Evolutionary conservation across 2,329 filamentous ascomycete genomes (phyloP), one percentile per base, ranked within the genome.

Genomic region (Phialophora verrucosa): DNA sequence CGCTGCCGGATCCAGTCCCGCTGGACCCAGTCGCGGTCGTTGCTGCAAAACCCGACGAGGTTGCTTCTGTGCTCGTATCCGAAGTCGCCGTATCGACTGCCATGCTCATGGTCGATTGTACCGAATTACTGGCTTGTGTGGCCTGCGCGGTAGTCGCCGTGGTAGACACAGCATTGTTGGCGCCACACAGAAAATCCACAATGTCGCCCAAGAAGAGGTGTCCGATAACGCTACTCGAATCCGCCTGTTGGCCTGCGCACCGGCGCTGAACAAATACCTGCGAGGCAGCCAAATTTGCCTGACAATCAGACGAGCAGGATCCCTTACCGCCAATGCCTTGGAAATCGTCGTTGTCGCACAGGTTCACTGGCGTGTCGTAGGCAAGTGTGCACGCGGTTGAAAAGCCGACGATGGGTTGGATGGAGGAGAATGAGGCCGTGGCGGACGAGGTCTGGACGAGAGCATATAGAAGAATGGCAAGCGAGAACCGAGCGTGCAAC

Each of bases 31-130:
- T 59, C 35, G 64, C 25, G n/a, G 8, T 59, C 6, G 62, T 50
- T 4, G 74, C 73, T 50, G 73, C 75, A n/a, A 76, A 75, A 6
- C 74, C 78, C 2, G 68, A 66, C n/a, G 62, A 69, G 10, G 79
- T 78, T 1, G 82, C 83, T 4, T 81, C 83, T 0, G 80, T 85
- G 0, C 83, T 83, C 0, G 82, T 84, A 35, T 84, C 74, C 12
- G 73, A 75, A 75, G 66, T 78, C 74, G 20, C 72, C 70, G 68
- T 81, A 78, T 47, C 80, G 74, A 35, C 75, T 71, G 66, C 76
- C 73, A 78, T 78, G 79, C 62, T 77, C 74, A n/a, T 74, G 69
- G 66, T 80, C 79, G 59, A 51, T n/a, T n/a, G 74, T 72, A 59
- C 78, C 76, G 64, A 76, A 76, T 71, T 80, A 73, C 65, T 74